Conservation (phyloP, 1,284 basidiomycete genomes). For the Earliella scabrosa region DNA sequence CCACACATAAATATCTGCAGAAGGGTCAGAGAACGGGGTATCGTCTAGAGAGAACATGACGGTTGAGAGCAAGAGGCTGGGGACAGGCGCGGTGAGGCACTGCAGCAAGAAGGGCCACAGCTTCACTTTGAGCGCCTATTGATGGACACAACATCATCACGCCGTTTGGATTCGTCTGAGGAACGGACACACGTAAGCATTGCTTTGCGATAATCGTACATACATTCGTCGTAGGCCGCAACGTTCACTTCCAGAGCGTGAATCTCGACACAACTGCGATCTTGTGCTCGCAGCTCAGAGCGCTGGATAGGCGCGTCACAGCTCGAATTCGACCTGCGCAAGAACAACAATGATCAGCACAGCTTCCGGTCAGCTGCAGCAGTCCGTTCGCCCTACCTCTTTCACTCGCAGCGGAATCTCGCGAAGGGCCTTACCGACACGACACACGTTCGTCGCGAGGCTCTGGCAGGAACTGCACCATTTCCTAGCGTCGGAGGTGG, state of each 20-base stretch:
- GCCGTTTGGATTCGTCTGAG: no score
- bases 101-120: neutral
- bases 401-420: neutral
- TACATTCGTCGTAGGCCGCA: no score
- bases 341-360: neutral
- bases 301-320: no score
- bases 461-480: neutral
- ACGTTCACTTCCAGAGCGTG: no score
- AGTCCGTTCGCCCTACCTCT: neutral
- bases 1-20: slow-evolving; percentile 32
- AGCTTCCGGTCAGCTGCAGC: no score
- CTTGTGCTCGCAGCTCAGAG: no score
- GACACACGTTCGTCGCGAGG: neutral
- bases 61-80: neutral
- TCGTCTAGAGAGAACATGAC: neutral
- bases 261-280: no score
- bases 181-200: no score
- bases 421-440: neutral
- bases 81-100: neutral
- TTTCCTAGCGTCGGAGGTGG: neutral
- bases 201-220: neutral
- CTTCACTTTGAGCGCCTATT: neutral
- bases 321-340: neutral
- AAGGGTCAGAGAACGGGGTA: slow-evolving; percentile 11
- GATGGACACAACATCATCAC: no score